Conservation (phyloP, 2,329 filamentous ascomycete genomes). For the Sarocladiaceae sp. region DNA sequence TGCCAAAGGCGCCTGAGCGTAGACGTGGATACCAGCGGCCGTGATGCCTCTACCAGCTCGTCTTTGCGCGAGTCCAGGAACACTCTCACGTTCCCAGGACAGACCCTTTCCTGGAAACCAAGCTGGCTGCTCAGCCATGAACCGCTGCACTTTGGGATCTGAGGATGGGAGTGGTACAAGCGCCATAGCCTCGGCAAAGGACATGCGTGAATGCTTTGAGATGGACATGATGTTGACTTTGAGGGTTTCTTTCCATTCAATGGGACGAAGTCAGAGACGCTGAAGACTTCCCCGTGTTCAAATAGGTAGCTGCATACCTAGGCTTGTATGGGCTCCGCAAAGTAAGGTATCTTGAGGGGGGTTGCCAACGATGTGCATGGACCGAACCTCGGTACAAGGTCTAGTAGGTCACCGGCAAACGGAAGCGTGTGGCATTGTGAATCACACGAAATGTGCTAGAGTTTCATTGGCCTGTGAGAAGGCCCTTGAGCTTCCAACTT, state of each 20-base stretch:
- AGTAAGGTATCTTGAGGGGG: no score
- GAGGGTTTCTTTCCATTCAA: background rate
- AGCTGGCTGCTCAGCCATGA: slow-evolving; percentile 25
- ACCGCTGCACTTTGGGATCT: slow-evolving; percentile 15
- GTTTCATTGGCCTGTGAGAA: no score
- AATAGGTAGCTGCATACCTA: no score
- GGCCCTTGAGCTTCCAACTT: no score
- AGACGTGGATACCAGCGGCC: slow-evolving; percentile 32
- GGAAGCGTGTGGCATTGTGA: no score
- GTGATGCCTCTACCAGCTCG: slow-evolving; percentile 16
- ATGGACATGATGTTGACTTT: background rate
- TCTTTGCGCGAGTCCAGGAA: background rate
- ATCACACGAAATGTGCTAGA: no score
- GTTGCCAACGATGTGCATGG: no score
- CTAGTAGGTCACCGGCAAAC: no score
- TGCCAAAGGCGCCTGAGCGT: slow-evolving; percentile 29
- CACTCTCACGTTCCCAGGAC: slow-evolving; percentile 20
- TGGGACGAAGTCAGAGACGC: no score
- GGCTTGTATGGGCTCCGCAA: no score
- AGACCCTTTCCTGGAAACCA: slow-evolving; percentile 26
- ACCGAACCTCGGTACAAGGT: no score
- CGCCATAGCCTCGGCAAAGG: slow-evolving; percentile 4
- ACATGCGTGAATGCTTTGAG: background rate
- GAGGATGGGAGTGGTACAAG: slow-evolving; percentile 2
- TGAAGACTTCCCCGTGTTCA: no score